These are phyloP conservation scores for Periconia macrospinosa DNA, from an alignment of 2,329 filamentous ascomycete species.

Conservation along the genomic window DNA sequence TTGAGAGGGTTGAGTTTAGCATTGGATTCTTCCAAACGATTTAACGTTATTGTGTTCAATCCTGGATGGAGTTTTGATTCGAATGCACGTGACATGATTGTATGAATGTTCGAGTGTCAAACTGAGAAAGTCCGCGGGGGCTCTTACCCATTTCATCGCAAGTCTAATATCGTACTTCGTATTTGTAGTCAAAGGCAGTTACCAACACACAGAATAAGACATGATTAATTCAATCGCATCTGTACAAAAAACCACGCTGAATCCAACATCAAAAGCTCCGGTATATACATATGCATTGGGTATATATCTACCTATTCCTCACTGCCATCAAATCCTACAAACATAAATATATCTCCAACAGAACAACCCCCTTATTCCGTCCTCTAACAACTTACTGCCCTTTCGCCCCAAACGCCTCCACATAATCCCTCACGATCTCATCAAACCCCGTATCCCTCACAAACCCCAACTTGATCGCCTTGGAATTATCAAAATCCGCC, in stretches of 20 bases:
- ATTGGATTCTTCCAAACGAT: no score
- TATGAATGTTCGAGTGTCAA: background rate
- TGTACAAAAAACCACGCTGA: no score
- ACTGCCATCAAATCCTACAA: background rate
- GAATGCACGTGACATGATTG: background rate
- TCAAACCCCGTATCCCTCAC: slow-evolving; percentile 47
- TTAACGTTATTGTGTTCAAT: no score
- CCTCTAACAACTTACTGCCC: background rate
- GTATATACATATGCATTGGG: background rate
- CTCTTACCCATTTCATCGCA: background rate
- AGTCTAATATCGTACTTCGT: no score
- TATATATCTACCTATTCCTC: background rate
- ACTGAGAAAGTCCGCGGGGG: background rate
- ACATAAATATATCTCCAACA: no score
- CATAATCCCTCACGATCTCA: slow-evolving; percentile 44
- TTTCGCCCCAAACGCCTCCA: slow-evolving; percentile 1
- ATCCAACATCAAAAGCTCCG: no score
- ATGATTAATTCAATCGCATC: no score
- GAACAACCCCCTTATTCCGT: no score
- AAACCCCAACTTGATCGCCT: slow-evolving; percentile 55
- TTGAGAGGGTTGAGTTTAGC: background rate
- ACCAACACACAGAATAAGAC: no score
- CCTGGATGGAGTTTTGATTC: background rate
- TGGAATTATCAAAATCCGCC: slow-evolving; percentile 55
- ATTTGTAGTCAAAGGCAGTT: no score